Percentiles rank a stretch among this genome's conserved stretches.
Conservation (phyloP, 257 asterid genomes). For the Solanum pimpinellifolium region DNA sequence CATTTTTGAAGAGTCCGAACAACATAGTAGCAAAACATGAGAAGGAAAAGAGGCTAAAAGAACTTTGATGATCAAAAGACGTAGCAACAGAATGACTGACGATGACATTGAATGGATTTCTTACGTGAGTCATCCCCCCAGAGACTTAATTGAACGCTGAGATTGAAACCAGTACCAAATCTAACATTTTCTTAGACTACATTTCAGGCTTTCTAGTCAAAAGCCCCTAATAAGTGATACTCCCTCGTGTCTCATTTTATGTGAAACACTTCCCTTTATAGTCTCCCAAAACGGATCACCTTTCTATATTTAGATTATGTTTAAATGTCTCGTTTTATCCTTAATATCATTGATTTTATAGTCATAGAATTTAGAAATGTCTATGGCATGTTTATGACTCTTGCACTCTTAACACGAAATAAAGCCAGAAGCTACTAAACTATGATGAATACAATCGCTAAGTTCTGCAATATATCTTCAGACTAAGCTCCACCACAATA, state of each 20-base stretch:
- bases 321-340: neutral
- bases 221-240: neutral
- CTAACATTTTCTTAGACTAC: neutral
- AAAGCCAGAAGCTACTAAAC: neutral
- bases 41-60: neutral
- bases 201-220: neutral
- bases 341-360: neutral
- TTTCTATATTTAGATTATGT: neutral
- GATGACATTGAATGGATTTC: neutral
- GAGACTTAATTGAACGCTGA: neutral
- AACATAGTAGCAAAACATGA: neutral
- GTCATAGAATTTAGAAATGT: neutral
- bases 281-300: neutral
- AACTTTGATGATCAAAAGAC: neutral
- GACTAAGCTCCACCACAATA: neutral
- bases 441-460: neutral
- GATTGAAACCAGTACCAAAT: neutral
- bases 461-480: neutral
- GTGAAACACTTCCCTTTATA: neutral
- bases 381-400: neutral
- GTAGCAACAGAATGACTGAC: neutral
- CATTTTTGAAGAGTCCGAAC: neutral
- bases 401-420: neutral
- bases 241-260: neutral
- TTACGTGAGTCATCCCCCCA: neutral